These are phyloP conservation scores for Chalara sp. DNA, from an alignment of 2,329 filamentous ascomycete species.

Conservation along the genomic window DNA sequence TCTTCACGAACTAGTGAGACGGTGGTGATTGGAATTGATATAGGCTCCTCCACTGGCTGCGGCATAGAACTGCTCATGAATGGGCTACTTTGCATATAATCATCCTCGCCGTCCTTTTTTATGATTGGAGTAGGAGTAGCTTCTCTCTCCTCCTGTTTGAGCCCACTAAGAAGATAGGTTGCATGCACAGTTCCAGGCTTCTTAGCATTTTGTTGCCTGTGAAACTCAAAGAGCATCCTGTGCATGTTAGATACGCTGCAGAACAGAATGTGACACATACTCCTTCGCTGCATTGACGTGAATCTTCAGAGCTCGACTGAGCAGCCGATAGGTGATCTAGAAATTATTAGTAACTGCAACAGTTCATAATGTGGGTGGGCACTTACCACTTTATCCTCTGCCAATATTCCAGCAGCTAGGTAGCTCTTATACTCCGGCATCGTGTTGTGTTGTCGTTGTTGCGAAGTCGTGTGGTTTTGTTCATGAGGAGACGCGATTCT, in stretches of 20 bases:
- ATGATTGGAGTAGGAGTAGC: slow-evolving; percentile 27
- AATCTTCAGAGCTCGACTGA: slow-evolving; percentile 77
- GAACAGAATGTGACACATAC: slow-evolving; percentile 36
- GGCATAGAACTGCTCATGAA: slow-evolving; percentile 62
- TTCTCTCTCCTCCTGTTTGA: slow-evolving; percentile 37
- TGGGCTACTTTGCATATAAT: slow-evolving; percentile 58
- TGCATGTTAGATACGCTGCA: slow-evolving; percentile 7
- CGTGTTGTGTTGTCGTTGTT: not conserved
- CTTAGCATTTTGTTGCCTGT: slow-evolving; percentile 69
- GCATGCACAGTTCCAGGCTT: slow-evolving; percentile 73
- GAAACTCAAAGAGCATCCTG: slow-evolving; percentile 84
- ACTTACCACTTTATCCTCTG: slow-evolving; percentile 27
- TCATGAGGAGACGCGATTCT: too few species aligned
- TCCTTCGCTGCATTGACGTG: slow-evolving; percentile 86
- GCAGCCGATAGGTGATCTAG: slow-evolving; percentile 78
- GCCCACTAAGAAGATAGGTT: slow-evolving; percentile 82
- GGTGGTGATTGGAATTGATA: slow-evolving; percentile 46
- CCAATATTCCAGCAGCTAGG: slow-evolving; percentile 27
- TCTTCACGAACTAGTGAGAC: slow-evolving; percentile 68
- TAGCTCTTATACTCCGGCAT: slow-evolving; percentile 29
- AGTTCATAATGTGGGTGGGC: not conserved
- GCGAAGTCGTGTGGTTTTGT: too few species aligned
- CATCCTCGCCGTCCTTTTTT: slow-evolving; percentile 55
- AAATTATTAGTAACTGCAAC: slow-evolving; percentile 5
- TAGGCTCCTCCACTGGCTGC: slow-evolving; percentile 41